Evolutionary conservation across 257 asterid genomes (phyloP).

Genomic region (Nicotiana undulata): DNA sequence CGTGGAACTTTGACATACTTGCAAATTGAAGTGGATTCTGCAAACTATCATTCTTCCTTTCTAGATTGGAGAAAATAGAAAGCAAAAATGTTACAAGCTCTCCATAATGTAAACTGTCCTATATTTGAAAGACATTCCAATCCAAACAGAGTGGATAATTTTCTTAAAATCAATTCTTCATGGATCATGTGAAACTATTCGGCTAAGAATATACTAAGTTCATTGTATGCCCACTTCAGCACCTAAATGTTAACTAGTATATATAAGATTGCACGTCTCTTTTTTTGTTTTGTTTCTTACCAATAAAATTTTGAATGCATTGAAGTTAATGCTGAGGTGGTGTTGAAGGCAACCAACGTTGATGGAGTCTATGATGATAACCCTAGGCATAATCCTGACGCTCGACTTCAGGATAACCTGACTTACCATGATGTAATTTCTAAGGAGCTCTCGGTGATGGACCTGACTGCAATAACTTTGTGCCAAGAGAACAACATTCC

Average conservation of each 20-base stretch:
- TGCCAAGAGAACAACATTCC: conserved; percentile 98
- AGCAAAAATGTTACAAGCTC: background rate
- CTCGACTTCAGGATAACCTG: conserved; percentile 59
- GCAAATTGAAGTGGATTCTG: background rate
- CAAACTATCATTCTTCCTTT: background rate
- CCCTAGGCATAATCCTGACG: conserved; percentile 64
- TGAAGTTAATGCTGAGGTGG: conserved; percentile 92
- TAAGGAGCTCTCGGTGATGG: conserved; percentile 90
- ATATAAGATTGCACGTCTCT: too few relatives aligned
- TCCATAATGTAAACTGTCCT: background rate
- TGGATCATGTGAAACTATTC: background rate
- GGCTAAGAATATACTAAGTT: background rate
- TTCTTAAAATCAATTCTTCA: background rate
- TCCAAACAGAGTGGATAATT: background rate
- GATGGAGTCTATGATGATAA: conserved; percentile 90
- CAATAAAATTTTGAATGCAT: background rate
- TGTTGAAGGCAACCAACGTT: conserved; percentile 90
- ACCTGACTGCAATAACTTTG: conserved; percentile 88
- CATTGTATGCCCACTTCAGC: background rate
- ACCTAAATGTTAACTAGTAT: background rate
- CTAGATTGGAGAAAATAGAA: background rate
- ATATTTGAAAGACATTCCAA: background rate
- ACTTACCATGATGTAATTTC: conserved; percentile 78
- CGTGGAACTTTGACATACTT: conserved; percentile 1
- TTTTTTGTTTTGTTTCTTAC: too few relatives aligned